Evolutionary conservation across 192 early-diverging fungal genomes (phyloP).

Genomic region (Entomortierella parvispora): DNA sequence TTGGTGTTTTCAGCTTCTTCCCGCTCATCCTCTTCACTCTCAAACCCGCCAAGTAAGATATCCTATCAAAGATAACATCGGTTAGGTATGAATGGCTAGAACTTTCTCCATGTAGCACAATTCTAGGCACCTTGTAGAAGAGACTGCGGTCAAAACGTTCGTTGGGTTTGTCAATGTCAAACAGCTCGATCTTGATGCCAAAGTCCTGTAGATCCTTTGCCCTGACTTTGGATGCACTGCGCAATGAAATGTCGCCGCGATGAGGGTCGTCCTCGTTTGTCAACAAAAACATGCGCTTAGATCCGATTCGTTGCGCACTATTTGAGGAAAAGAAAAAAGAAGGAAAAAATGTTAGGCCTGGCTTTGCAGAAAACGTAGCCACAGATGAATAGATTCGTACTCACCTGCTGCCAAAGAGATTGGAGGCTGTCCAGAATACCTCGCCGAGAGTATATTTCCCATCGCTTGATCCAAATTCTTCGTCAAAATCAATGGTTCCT

Average conservation of each 20-base stretch:
- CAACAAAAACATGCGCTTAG: conserved; percentile 77
- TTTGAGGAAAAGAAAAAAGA: neutral
- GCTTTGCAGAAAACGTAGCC: neutral
- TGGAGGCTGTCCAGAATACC: conserved; percentile 70
- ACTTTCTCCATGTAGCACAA: neutral
- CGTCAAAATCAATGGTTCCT: conserved; percentile 55
- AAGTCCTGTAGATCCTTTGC: conserved; percentile 72
- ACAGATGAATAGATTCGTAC: no score
- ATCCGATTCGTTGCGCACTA: conserved; percentile 60
- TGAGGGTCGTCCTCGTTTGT: conserved; percentile 78
- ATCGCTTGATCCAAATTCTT: conserved; percentile 58
- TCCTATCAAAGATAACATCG: conserved; percentile 28
- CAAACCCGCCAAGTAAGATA: conserved; percentile 43
- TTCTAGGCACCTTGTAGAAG: conserved; percentile 67
- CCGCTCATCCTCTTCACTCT: conserved; percentile 33
- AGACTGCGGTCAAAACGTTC: conserved; percentile 62
- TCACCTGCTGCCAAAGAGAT: conserved; percentile 68
- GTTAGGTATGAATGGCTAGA: neutral
- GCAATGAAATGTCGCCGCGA: conserved; percentile 50
- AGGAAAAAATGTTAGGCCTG: neutral
- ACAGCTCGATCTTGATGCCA: conserved; percentile 70
- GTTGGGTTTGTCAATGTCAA: conserved; percentile 62
- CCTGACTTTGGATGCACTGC: conserved; percentile 63
- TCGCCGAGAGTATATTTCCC: conserved; percentile 67
- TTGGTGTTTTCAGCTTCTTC: conserved; percentile 17